Evolutionary conservation across 129 eudicot species (phyloP).

Genomic region (Silybum marianum): DNA sequence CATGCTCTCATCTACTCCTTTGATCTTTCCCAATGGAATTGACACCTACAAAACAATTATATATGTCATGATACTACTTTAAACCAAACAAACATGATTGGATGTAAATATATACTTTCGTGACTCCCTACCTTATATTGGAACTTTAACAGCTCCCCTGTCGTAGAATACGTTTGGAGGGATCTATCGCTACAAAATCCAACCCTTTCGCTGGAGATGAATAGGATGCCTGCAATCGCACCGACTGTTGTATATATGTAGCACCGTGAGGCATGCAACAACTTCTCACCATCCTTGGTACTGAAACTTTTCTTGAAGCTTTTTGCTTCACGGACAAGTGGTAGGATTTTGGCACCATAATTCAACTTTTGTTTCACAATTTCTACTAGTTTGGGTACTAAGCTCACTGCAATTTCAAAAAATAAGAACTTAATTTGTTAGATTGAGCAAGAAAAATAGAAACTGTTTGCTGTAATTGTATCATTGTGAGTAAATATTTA

Average conservation of each 20-base stretch:
- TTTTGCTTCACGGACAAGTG: not conserved
- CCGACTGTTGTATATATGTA: slow-evolving; percentile 8
- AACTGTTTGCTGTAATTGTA: not conserved
- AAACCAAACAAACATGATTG: not conserved
- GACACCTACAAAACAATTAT: slow-evolving; percentile 22
- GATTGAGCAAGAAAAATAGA: not conserved
- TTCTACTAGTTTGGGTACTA: not conserved
- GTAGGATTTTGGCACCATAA: slow-evolving; percentile 10
- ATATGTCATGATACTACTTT: not conserved
- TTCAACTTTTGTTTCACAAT: not conserved
- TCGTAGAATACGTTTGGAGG: not conserved
- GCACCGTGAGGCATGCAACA: slow-evolving; percentile 3
- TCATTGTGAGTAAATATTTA: not conserved
- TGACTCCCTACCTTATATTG: not conserved
- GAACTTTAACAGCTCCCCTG: slow-evolving; percentile 11
- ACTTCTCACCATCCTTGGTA: not conserved
- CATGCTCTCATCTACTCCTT: slow-evolving; percentile 29
- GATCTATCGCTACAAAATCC: slow-evolving; percentile 3
- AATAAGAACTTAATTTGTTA: not conserved
- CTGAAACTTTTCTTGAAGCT: not conserved
- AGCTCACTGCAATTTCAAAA: not conserved
- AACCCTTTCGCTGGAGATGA: not conserved
- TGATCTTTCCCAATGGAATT: slow-evolving; percentile 32
- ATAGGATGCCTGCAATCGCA: slow-evolving; percentile 11
- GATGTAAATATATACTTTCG: not conserved